These are phyloP conservation scores for Citrullus amarus DNA, from an alignment of 306 rosid species.

Conservation along the genomic window DNA sequence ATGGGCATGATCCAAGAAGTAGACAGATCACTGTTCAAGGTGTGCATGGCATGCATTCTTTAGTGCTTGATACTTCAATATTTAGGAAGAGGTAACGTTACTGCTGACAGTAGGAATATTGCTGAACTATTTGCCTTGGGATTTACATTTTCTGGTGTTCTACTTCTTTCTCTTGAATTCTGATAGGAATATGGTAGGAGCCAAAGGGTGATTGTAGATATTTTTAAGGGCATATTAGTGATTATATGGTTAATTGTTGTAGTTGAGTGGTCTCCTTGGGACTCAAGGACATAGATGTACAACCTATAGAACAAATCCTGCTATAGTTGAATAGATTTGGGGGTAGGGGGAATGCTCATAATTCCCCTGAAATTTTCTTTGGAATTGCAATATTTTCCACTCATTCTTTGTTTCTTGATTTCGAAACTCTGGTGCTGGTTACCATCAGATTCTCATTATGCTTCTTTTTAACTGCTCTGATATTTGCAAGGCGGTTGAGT, in stretches of 20 bases:
- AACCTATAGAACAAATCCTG: too few species aligned
- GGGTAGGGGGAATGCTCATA: neutral
- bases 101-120: slow-evolving; percentile 17
- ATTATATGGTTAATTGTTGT: neutral
- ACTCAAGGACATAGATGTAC: too few species aligned
- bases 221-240: neutral
- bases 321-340: neutral
- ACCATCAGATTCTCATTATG: neutral
- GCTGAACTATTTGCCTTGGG: neutral
- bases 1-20: slow-evolving; percentile 22
- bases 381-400: neutral
- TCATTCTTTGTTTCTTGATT: neutral
- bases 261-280: neutral
- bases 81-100: slow-evolving; percentile 76
- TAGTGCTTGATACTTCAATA: slow-evolving; percentile 71
- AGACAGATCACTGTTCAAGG: slow-evolving; percentile 23
- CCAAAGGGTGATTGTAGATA: neutral
- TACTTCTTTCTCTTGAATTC: neutral
- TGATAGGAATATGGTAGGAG: neutral
- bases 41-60: slow-evolving; percentile 68
- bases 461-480: neutral
- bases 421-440: neutral
- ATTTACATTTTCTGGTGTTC: neutral
- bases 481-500: neutral
- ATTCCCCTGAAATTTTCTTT: neutral